A percentile compares a stretch with the other conserved stretches of the same genome.
These are phyloP conservation scores for Salpingoeca rosetta DNA, from an alignment of 78 protist genomes.

Conservation along the genomic window DNA sequence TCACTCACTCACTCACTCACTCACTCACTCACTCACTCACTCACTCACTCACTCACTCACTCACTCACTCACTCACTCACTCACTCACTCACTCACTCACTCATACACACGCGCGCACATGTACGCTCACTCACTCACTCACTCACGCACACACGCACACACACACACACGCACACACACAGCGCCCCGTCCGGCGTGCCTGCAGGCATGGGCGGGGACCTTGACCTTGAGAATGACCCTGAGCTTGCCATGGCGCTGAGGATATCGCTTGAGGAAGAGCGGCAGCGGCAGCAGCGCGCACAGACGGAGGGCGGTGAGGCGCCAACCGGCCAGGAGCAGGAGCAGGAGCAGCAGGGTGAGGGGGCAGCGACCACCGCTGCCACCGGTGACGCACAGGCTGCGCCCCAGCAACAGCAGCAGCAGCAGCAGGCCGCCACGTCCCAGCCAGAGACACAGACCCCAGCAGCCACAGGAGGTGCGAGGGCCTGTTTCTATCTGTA, in stretches of 20 bases:
- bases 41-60: neutral
- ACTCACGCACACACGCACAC: no score
- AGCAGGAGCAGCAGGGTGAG: neutral
- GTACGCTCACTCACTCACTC: no score
- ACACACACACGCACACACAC: neutral
- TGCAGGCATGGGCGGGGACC: slow-evolving; percentile 31
- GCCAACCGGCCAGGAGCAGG: no score
- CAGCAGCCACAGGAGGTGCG: slow-evolving; percentile 1
- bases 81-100: no score
- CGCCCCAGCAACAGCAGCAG: slow-evolving; percentile 13
- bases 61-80: slow-evolving; percentile 31
- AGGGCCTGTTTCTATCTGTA: no score
- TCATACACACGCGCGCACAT: no score
- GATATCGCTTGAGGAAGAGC: slow-evolving; percentile 78
- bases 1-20: neutral
- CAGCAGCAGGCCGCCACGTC: neutral
- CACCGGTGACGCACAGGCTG: neutral
- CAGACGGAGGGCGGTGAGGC: slow-evolving; percentile 29
- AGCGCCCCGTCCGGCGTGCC: neutral
- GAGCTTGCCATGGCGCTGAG: slow-evolving; percentile 65
- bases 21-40: neutral
- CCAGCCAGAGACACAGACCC: neutral
- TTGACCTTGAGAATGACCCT: slow-evolving; percentile 36
- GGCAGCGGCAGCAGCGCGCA: slow-evolving; percentile 64
- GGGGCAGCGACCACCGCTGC: slow-evolving; percentile 7